Base-by-base conservation (phyloP, 1,284 basidiomycete genomes). In the Neonothopanus nambi region DNA sequence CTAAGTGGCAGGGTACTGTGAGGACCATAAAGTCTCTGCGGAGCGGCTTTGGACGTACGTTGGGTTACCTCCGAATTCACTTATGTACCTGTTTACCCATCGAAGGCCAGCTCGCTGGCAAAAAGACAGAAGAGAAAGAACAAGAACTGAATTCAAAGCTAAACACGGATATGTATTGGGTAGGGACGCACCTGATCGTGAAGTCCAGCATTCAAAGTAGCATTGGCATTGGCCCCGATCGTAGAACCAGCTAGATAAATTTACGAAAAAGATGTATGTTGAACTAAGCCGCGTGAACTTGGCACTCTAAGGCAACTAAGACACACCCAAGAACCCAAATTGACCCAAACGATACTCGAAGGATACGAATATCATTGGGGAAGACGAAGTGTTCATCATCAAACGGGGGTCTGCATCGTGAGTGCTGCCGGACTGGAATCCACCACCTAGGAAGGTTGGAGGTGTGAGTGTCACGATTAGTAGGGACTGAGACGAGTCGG, bases 321-420 rank as follows among this genome's bases (percentile, higher is more conserved):
- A 21, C 46, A 36, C 40, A 70, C 73, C 71, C 2, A 76, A 60
- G 52, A 74, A 76, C 1, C 74, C 74, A 43, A 74, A 71, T 45
- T 70, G 69, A 12, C 73, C 74, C 6, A 76, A 58, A 6, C 74
- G 66, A 58, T 76, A 76, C 51, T 71, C 68, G 45, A 76, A 72
- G 0, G 74, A 70, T 1, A 68, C 70, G 47, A 74, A 73, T 5
- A 76, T 66, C 48, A 74, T 55, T n/a, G 69, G 70, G n/a, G 66
- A 57, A 4, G 59, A 51, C 15, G 68, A 66, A 15, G 51, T 13
- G 63, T 62, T 3, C 62, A 60, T 50, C 71, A 57, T 38, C 70
- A 60, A 23, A 49, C 39, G 70, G 61, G 9, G 69, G 65, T 18
- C 63, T 56, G 20, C 61, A 35, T 63, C 62, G 50, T 65, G 66